These are phyloP conservation scores for Lentinula raphanica DNA, from an alignment of 768 basidiomycete species.

Conservation along the genomic window DNA sequence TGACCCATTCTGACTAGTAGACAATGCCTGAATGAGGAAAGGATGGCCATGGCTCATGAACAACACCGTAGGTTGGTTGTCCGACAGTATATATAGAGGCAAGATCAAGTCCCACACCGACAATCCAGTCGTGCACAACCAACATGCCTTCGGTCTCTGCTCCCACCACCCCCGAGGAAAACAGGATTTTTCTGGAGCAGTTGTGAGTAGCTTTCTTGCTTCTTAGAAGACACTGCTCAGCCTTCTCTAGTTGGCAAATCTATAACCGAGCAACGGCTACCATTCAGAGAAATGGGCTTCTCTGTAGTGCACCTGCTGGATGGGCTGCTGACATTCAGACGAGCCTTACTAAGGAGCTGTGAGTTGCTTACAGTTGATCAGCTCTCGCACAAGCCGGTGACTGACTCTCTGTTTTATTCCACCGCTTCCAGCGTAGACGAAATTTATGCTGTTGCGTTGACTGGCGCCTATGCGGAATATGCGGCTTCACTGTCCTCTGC, in stretches of 20 bases:
- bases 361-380: too few species aligned
- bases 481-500: neutral
- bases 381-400: too few species aligned
- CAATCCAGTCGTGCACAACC: neutral
- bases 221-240: neutral
- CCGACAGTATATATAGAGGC: neutral
- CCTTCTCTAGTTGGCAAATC: neutral
- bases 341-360: neutral
- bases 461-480: neutral
- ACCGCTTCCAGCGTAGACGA: neutral
- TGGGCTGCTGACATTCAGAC: neutral
- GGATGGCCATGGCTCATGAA: too few species aligned
- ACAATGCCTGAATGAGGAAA: neutral
- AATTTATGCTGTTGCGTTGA: neutral
- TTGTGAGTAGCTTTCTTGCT: neutral
- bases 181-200: neutral
- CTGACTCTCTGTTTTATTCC: too few species aligned
- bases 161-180: neutral
- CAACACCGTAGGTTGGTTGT: neutral
- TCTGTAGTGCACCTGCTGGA: neutral
- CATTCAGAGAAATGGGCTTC: neutral
- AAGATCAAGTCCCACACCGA: neutral
- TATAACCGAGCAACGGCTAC: neutral
- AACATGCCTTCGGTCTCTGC: neutral
- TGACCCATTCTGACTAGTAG: neutral